Evolutionary conservation across 139 green algal genomes (phyloP).

Genomic region (Chlorella vulgaris): DNA sequence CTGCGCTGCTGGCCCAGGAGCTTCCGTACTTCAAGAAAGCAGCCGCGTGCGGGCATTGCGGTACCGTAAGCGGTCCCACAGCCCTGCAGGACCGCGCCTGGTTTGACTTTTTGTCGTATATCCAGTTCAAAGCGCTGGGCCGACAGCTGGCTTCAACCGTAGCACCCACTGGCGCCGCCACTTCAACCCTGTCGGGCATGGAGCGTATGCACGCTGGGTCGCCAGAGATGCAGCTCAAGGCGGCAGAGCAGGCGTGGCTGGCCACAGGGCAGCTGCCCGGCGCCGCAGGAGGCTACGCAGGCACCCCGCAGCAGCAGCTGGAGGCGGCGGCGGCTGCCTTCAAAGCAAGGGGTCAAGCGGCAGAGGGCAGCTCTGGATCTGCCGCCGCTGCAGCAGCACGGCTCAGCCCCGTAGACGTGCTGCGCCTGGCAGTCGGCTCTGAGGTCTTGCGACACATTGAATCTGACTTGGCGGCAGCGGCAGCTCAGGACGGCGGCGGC

Average conservation of each 20-base stretch:
- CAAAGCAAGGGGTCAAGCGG: not conserved
- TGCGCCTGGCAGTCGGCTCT: slow-evolving; percentile 13
- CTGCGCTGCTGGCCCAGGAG: not conserved
- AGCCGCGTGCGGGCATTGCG: slow-evolving; percentile 3
- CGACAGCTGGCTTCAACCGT: not conserved
- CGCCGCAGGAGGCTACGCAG: not conserved
- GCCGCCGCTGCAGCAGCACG: too few species aligned
- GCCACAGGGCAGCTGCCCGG: slow-evolving; percentile 5
- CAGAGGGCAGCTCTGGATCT: not conserved
- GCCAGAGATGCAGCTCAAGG: slow-evolving; percentile 17
- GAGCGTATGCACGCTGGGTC: slow-evolving; percentile 24
- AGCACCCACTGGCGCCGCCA: not conserved
- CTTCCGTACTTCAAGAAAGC: slow-evolving; percentile 14
- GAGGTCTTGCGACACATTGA: slow-evolving; percentile 16
- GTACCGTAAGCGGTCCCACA: not conserved
- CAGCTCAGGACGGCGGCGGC: not conserved
- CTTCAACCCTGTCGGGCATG: not conserved
- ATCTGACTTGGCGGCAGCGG: slow-evolving; percentile 10
- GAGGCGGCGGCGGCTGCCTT: not conserved
- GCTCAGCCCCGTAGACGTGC: not conserved
- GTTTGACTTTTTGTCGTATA: slow-evolving; percentile 16
- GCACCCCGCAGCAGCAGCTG: not conserved
- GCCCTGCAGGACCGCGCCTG: not conserved
- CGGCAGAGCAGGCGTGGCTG: slow-evolving; percentile 14
- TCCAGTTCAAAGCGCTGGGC: slow-evolving; percentile 19